Evolutionary conservation across 108 stramenopile genomes (phyloP).

Genomic region (Nitzschia sp.): DNA sequence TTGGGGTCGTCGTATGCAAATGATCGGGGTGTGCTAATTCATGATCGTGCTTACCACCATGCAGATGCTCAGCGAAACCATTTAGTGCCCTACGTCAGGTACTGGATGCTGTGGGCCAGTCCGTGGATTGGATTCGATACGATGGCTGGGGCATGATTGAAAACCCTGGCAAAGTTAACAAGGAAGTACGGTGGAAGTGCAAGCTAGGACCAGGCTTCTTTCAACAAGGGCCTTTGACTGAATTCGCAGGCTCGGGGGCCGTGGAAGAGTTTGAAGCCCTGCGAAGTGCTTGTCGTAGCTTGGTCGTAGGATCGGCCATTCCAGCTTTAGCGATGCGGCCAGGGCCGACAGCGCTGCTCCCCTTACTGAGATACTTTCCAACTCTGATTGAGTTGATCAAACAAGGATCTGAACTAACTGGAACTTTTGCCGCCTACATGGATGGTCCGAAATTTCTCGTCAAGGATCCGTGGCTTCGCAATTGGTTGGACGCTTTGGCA

Average conservation of each 20-base stretch:
- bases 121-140: slow-evolving; percentile 88
- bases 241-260: slow-evolving; percentile 63
- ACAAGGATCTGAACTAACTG: slow-evolving; percentile 68
- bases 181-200: slow-evolving; percentile 78
- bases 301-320: slow-evolving; percentile 67
- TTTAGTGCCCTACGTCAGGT: slow-evolving; percentile 89
- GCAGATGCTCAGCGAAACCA: slow-evolving; percentile 60
- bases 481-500: slow-evolving; percentile 94
- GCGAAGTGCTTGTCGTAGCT: slow-evolving; percentile 50
- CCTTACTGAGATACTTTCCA: slow-evolving; percentile 70
- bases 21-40: not conserved
- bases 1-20: not conserved
- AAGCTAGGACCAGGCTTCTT: slow-evolving; percentile 74
- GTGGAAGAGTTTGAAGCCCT: slow-evolving; percentile 68
- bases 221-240: slow-evolving; percentile 67
- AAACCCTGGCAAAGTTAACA: slow-evolving; percentile 46
- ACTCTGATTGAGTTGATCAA: slow-evolving; percentile 59
- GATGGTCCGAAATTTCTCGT: slow-evolving; percentile 79
- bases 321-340: slow-evolving; percentile 88
- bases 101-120: slow-evolving; percentile 75
- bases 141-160: slow-evolving; percentile 94
- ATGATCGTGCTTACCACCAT: no score
- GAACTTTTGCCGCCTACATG: slow-evolving; percentile 81
- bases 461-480: slow-evolving; percentile 79
- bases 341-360: slow-evolving; percentile 61